Evolutionary conservation across 2,329 filamentous ascomycete species (phyloP).

Genomic region (Colletotrichum echinochloae): DNA sequence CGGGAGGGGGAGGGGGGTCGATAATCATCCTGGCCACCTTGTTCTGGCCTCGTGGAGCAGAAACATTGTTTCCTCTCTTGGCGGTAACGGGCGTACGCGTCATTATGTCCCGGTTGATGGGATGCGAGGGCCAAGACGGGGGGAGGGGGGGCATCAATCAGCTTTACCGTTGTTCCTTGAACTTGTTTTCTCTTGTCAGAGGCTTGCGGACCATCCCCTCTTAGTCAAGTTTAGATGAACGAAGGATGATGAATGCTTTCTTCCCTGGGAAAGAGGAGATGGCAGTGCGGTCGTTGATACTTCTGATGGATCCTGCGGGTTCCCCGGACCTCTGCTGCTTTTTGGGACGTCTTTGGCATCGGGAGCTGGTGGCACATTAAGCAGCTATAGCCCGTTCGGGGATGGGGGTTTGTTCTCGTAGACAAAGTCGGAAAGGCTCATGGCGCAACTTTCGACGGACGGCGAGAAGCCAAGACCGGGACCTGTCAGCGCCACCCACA

Average conservation of each 20-base stretch:
- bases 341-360: background rate
- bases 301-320: background rate
- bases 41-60: conserved; percentile 24
- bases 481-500: conserved; percentile 25
- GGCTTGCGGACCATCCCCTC: background rate
- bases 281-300: background rate
- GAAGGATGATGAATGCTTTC: background rate
- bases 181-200: background rate
- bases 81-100: conserved; percentile 27
- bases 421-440: background rate
- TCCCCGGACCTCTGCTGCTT: background rate
- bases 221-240: background rate
- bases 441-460: conserved; percentile 24
- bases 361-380: background rate
- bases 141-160: background rate
- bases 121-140: conserved; percentile 3
- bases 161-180: background rate
- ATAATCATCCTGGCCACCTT: conserved; percentile 4
- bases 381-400: background rate
- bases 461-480: conserved; percentile 9
- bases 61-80: conserved; percentile 10
- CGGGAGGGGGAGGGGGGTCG: background rate
- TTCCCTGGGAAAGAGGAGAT: background rate
- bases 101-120: conserved; percentile 19
- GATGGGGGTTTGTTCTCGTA: conserved; percentile 10